Conservation (phyloP, 2,329 filamentous ascomycete species). For the Thermochaetoides dissita region DNA sequence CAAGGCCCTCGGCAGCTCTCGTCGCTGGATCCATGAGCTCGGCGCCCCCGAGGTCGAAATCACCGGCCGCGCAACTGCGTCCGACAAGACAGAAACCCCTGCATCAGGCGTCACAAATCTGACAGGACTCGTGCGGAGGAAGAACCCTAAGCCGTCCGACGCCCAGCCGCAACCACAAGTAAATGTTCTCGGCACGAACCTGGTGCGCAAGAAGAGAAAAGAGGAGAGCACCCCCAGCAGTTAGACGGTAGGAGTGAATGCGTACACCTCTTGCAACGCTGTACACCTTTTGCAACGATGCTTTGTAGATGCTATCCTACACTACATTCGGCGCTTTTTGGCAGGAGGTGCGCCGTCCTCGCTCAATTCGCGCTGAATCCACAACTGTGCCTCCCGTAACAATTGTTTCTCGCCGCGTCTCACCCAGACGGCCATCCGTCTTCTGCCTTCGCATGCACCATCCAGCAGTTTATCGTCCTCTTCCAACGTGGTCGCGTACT, state of each 20-base stretch:
- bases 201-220: constrained; percentile 40
- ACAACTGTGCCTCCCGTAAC: constrained; percentile 17
- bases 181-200: constrained; percentile 18
- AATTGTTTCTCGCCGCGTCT: constrained; percentile 24
- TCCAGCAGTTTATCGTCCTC: constrained; percentile 15
- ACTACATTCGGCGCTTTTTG: constrained; percentile 14
- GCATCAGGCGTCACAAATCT: constrained; percentile 29
- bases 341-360: constrained; percentile 14
- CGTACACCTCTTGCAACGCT: no score
- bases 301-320: no score
- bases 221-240: constrained; percentile 1
- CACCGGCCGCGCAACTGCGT: constrained; percentile 24
- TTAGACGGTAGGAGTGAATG: no score
- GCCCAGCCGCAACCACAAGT: constrained; percentile 12
- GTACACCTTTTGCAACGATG: no score
- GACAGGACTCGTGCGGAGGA: constrained; percentile 30
- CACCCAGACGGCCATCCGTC: constrained; percentile 21
- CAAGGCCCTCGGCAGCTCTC: constrained; percentile 50
- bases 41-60: constrained; percentile 41
- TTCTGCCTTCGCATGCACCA: constrained; percentile 1
- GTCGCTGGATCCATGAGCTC: constrained; percentile 57
- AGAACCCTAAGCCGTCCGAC: constrained; percentile 6
- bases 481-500: constrained; percentile 20
- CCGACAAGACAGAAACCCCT: constrained; percentile 16
- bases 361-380: constrained; percentile 11